Percentiles rank a stretch among this genome's conserved stretches.
Evolutionary conservation across 106 monocot genomes (phyloP).

Genomic region (Ottelia alismoides): DNA sequence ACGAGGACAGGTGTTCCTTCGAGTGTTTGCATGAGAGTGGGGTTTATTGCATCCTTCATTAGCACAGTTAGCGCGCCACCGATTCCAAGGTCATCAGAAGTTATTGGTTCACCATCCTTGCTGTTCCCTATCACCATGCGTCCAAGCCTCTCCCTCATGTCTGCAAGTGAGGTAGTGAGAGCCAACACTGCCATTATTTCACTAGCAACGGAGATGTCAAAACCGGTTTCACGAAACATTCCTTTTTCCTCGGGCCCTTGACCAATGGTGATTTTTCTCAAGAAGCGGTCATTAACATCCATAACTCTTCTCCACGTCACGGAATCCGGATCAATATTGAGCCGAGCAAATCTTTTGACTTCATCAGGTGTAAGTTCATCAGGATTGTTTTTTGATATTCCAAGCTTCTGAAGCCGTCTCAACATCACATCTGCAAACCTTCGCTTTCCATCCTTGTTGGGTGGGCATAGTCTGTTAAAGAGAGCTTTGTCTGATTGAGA

Average conservation of each 20-base stretch:
- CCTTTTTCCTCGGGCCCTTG: slow-evolving; percentile 95
- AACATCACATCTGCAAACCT: slow-evolving; percentile 81
- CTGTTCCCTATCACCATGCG: slow-evolving; percentile 88
- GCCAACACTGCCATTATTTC: slow-evolving; percentile 99
- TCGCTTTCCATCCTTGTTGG: slow-evolving; percentile 80
- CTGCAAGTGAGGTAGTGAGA: slow-evolving; percentile 77
- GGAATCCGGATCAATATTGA: slow-evolving; percentile 84
- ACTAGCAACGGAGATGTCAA: slow-evolving; percentile 93
- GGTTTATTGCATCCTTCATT: slow-evolving; percentile 99
- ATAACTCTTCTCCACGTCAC: slow-evolving; percentile 96
- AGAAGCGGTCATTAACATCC: slow-evolving; percentile 93
- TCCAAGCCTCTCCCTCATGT: slow-evolving; percentile 96
- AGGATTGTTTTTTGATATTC: slow-evolving; percentile 75
- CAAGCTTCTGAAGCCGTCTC: slow-evolving; percentile 69
- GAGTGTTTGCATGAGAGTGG: slow-evolving; percentile 95
- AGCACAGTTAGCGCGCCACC: slow-evolving; percentile 93
- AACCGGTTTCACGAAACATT: slow-evolving; percentile 81
- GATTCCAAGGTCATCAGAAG: slow-evolving; percentile 90
- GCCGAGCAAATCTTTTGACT: slow-evolving; percentile 65
- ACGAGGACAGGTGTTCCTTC: slow-evolving; percentile 97
- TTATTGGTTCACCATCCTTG: slow-evolving; percentile 75
- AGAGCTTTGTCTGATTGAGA: slow-evolving; percentile 95
- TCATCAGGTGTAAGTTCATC: slow-evolving; percentile 88
- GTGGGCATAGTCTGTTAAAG: slow-evolving; percentile 79
- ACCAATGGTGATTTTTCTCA: slow-evolving; percentile 86